These are phyloP conservation scores for Avena sativa DNA, from an alignment of 176 grass and related monocot species.

Conservation along the genomic window DNA sequence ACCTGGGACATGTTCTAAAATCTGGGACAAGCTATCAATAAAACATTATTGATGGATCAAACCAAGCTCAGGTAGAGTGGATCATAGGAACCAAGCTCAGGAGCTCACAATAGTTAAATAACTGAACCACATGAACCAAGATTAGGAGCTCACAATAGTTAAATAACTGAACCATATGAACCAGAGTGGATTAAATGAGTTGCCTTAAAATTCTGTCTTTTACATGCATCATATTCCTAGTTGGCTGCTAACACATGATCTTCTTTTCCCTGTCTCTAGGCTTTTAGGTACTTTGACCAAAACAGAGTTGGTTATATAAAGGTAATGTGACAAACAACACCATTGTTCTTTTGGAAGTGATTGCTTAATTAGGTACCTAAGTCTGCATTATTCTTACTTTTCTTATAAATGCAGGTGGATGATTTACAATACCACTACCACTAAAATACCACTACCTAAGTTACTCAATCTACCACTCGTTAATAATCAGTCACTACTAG, in stretches of 20 bases:
- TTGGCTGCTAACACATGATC: constrained; percentile 18
- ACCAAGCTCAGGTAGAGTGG: no score
- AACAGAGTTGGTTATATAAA: constrained; percentile 79
- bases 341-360: constrained; percentile 25
- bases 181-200: not conserved
- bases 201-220: not conserved
- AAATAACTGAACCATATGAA: no score
- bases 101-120: no score
- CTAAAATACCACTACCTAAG: no score
- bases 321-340: constrained; percentile 41
- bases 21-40: no score
- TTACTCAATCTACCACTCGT: no score
- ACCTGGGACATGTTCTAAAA: no score
- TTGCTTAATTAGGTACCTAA: not conserved
- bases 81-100: no score
- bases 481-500: no score
- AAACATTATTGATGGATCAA: no score
- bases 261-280: constrained; percentile 52
- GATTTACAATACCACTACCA: constrained; percentile 39
- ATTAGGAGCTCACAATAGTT: no score
- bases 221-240: not conserved
- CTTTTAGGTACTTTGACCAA: constrained; percentile 94
- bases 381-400: constrained; percentile 3
- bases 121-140: no score
- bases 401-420: constrained; percentile 69